Conservation (phyloP, 1,284 basidiomycete genomes). For the Psilocybe mexicana region DNA sequence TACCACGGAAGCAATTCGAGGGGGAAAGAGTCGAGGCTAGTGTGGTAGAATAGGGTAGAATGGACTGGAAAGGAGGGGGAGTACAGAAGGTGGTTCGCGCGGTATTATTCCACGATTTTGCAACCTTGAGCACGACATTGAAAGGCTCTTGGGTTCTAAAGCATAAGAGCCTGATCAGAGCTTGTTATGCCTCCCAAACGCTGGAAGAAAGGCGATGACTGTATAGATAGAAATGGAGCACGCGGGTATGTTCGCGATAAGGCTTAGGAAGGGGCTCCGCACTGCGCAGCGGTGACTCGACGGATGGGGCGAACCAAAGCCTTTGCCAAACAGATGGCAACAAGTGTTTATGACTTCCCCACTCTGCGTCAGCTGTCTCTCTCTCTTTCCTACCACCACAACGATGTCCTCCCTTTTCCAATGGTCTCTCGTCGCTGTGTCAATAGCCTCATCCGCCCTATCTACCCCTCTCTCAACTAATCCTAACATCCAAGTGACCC, state of each 20-base stretch:
- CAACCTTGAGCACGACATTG: too few relatives aligned
- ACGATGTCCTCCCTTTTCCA: constrained; percentile 39
- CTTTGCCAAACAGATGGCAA: constrained; percentile 7
- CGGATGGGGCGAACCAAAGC: constrained; percentile 7
- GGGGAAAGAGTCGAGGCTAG: too few relatives aligned
- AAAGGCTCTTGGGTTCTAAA: too few relatives aligned
- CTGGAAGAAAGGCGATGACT: not conserved
- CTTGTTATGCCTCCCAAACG: too few relatives aligned
- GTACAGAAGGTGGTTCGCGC: too few relatives aligned
- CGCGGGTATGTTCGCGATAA: not conserved
- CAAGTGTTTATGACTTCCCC: constrained; percentile 13
- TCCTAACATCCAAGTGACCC: constrained; percentile 41
- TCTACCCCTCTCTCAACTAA: constrained; percentile 68
- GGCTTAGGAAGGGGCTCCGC: constrained; percentile 1
- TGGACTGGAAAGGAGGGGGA: too few relatives aligned
- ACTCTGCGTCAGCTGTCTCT: constrained; percentile 16
- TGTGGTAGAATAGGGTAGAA: too few relatives aligned
- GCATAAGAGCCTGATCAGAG: too few relatives aligned
- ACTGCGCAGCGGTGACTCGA: constrained; percentile 11
- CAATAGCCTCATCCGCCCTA: constrained; percentile 29
- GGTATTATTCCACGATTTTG: too few relatives aligned
- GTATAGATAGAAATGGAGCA: not conserved
- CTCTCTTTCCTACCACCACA: constrained; percentile 34
- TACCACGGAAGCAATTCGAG: too few relatives aligned
- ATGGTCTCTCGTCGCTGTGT: constrained; percentile 39